Percentiles rank a stretch among this genome's conserved stretches.
phyloP scores from a whole-genome alignment of 2,329 filamentous ascomycete genomes.

The Colletotrichum destructivum region DNA sequence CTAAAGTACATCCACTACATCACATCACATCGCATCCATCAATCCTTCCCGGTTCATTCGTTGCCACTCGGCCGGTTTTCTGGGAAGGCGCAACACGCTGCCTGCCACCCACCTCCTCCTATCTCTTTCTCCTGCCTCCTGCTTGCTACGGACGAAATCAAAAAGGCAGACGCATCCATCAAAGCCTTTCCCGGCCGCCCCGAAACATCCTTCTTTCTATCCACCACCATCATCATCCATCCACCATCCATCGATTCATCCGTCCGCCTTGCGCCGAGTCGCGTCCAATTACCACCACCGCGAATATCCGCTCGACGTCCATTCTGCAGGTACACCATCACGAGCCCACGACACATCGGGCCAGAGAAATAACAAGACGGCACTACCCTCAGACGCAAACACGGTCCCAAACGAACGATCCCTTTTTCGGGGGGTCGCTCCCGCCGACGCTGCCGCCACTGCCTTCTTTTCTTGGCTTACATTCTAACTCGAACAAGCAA shows the following conservation, averaged over 20 bases:
- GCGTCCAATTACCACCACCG: background rate
- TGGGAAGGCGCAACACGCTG: background rate
- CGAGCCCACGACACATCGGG: background rate
- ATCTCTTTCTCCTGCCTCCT: background rate
- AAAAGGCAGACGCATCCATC: background rate
- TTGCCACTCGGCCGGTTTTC: background rate
- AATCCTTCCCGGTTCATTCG: background rate
- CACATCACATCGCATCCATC: background rate
- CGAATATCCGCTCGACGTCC: background rate
- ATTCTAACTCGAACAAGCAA: conserved; percentile 28
- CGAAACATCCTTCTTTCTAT: background rate
- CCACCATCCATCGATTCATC: too few species aligned
- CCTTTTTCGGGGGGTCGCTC: conserved; percentile 20
- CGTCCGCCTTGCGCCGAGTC: background rate
- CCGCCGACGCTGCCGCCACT: conserved; percentile 13
- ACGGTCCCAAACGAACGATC: conserved; percentile 35
- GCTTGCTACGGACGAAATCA: background rate
- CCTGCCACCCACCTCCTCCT: too few species aligned
- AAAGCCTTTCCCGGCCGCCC: background rate
- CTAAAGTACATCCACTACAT: too few species aligned
- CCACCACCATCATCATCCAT: too few species aligned
- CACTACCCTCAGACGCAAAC: conserved; percentile 8
- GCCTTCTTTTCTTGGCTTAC: conserved; percentile 8
- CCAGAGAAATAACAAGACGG: background rate
- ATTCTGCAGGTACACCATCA: background rate